These are phyloP conservation scores for Avena sativa DNA, from an alignment of 176 grass and related monocot genomes.

Conservation along the genomic window DNA sequence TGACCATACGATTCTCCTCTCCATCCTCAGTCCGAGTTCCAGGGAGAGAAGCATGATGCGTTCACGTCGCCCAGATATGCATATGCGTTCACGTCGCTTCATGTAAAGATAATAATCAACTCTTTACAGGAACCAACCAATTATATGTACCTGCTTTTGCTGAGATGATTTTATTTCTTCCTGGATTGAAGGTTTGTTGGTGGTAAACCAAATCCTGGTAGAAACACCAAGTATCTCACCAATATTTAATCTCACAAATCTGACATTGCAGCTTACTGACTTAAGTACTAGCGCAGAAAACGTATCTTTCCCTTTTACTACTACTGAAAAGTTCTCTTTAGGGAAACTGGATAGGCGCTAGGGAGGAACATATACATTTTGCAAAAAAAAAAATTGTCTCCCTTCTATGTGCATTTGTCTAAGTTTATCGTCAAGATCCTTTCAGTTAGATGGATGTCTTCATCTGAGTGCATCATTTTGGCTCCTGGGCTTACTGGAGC, in stretches of 20 bases:
- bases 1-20: conserved; percentile 8
- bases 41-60: background rate
- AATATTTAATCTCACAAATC: background rate
- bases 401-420: too few relatives aligned
- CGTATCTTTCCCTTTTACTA: background rate
- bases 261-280: background rate
- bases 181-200: background rate
- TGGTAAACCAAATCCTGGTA: background rate
- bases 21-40: background rate
- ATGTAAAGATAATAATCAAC: too few relatives aligned
- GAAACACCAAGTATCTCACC: background rate
- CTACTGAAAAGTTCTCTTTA: too few relatives aligned
- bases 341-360: background rate
- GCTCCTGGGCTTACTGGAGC: too few relatives aligned
- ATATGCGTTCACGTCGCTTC: too few relatives aligned
- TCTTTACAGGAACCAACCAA: background rate
- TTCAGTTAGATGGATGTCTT: too few relatives aligned
- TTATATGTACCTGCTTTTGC: conserved; percentile 5
- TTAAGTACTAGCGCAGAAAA: background rate
- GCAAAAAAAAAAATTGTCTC: too few relatives aligned
- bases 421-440: too few relatives aligned
- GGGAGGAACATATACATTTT: background rate
- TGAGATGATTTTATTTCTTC: background rate
- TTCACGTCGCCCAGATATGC: background rate
- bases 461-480: too few relatives aligned